Evolutionary conservation across 192 early-diverging fungal species (phyloP), one percentile per base, ranked within the genome.

Genomic region (Backusella westeae): DNA sequence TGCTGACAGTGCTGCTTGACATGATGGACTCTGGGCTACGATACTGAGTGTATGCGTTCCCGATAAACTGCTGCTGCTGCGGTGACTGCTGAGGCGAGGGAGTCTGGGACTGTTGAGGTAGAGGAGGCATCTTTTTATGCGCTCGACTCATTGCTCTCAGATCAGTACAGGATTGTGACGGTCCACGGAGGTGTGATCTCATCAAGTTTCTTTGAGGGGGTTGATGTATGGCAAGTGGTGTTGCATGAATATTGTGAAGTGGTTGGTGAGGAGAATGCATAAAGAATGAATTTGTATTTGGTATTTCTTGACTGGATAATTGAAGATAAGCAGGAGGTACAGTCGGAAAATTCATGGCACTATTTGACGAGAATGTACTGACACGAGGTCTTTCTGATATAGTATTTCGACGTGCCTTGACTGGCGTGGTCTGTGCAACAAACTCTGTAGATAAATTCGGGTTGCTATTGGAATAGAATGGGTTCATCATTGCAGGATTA

Each of bases 201-300:
- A 63, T 63, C 56, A 63, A 63, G 23, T 3, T 63, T 63, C 56
- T 19, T 39, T 36, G 68, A 39, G 32, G 36, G 7, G 67, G 23
- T 26, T 23, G 68, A 23, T 69, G 68, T 41, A 69, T 38, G 23
- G 39, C 6, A 23, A 71, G 23, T 44, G 70, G 70, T 12, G 70
- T 44, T 32, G 70, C 44, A 49, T 71, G 70, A 49, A 71, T 46
- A 71, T 71, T 71, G 42, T 71, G 70, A 44, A 71, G 39, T 71
- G 70, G 70, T 32, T 71, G 41, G 39, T 71, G 70, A 68, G 15
- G 67, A 36, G 35, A n/a, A 36, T 35, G 67, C 34, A 36, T 34
- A 68, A 36, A 68, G 67, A 68, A 68, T 63, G 67, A 15, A 35
- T 68, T 34, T 34, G 67, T 19, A 68, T 68, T 36, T 68, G 70